Evolutionary conservation across 1,139 yeast species (phyloP).

Genomic region (Debaryomyces subglobosus): DNA sequence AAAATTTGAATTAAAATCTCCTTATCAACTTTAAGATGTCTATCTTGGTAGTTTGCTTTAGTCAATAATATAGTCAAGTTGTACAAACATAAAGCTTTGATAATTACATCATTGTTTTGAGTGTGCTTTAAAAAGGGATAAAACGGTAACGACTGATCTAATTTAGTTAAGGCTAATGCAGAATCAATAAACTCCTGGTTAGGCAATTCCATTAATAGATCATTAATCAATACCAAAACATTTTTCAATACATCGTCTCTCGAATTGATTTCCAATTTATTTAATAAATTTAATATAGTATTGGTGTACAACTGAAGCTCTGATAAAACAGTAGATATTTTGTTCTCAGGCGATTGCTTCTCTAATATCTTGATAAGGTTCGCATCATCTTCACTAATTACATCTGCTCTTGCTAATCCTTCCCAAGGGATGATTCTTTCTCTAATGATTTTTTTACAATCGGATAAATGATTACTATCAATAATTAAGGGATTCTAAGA

Average conservation of each 20-base stretch:
- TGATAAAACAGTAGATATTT: slow-evolving; percentile 39
- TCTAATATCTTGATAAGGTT: slow-evolving; percentile 67
- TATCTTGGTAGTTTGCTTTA: slow-evolving; percentile 22
- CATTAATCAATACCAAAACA: slow-evolving; percentile 69
- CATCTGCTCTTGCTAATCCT: slow-evolving; percentile 78
- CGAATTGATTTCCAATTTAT: slow-evolving; percentile 44
- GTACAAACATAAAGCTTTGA: slow-evolving; percentile 50
- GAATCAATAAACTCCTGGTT: slow-evolving; percentile 44
- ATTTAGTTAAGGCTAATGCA: slow-evolving; percentile 45
- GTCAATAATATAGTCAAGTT: slow-evolving; percentile 46
- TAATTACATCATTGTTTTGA: slow-evolving; percentile 46
- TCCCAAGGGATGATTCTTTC: slow-evolving; percentile 93
- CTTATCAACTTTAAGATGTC: slow-evolving; percentile 22
- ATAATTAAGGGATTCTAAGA: slow-evolving; percentile 32
- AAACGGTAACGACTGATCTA: slow-evolving; percentile 58
- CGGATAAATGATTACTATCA: slow-evolving; percentile 72
- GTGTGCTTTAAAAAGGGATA: slow-evolving; percentile 58
- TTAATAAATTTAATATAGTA: slow-evolving; percentile 58
- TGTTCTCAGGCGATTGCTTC: slow-evolving; percentile 47
- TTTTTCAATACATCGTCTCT: slow-evolving; percentile 78
- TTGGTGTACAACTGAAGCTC: slow-evolving; percentile 59
- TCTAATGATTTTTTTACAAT: slow-evolving; percentile 72
- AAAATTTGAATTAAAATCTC: slow-evolving; percentile 46
- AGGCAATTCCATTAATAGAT: slow-evolving; percentile 53
- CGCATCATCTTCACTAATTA: slow-evolving; percentile 68